Conservation (phyloP, 2,329 filamentous ascomycete genomes). For the Fusarium oligoseptatum region DNA sequence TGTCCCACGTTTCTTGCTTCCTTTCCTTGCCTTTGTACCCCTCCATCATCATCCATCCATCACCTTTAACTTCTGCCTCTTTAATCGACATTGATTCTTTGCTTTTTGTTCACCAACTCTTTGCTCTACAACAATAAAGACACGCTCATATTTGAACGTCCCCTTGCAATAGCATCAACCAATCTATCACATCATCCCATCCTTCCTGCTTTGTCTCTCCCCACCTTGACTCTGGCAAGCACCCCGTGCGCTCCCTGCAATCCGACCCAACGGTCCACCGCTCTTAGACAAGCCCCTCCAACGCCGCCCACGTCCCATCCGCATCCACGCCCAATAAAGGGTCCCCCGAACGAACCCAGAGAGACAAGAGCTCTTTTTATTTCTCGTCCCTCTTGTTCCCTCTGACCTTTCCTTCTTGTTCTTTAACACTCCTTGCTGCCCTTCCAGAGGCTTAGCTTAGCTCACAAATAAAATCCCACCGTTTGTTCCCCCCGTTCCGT, state of each 20-base stretch:
- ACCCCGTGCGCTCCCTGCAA: slow-evolving; percentile 45
- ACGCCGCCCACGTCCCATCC: slow-evolving; percentile 17
- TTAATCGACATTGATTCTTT: background rate
- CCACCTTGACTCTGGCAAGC: slow-evolving; percentile 39
- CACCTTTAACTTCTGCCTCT: slow-evolving; percentile 1
- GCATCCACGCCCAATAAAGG: slow-evolving; percentile 44
- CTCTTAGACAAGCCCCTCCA: slow-evolving; percentile 46
- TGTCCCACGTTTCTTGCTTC: background rate
- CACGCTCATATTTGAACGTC: background rate
- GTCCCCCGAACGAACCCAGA: slow-evolving; percentile 27
- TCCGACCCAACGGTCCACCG: slow-evolving; percentile 49
- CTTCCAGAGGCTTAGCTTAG: slow-evolving; percentile 44
- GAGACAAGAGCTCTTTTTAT: slow-evolving; percentile 26
- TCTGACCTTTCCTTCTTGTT: slow-evolving; percentile 22
- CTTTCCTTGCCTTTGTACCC: slow-evolving; percentile 13
- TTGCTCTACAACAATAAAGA: background rate
- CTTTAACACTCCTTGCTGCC: slow-evolving; percentile 21
- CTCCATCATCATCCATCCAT: slow-evolving; percentile 20
- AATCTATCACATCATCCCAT: slow-evolving; percentile 1
- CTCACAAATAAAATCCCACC: slow-evolving; percentile 40
- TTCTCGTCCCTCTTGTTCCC: slow-evolving; percentile 18
- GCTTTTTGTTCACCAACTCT: slow-evolving; percentile 14
- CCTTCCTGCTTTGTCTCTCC: slow-evolving; percentile 34
- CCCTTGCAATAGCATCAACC: background rate
- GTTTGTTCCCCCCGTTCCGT: slow-evolving; percentile 31